Conservation (phyloP, 371 early-diverging fungal species). For the Batrachochytrium dendrobatidis region DNA sequence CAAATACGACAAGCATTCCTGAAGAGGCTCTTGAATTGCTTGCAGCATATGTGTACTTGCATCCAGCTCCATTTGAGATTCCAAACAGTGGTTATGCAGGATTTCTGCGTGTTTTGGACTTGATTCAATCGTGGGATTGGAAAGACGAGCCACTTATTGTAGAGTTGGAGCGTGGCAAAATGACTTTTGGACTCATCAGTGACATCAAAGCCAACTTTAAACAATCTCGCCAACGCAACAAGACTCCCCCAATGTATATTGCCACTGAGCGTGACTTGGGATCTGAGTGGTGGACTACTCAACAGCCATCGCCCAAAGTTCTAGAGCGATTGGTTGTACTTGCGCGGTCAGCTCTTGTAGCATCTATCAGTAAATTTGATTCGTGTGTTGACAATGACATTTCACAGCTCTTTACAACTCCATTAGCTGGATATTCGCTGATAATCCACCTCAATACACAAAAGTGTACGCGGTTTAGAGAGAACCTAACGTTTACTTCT, state of each 20-base stretch:
- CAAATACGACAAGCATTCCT: conserved; percentile 10
- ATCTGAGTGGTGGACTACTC: conserved; percentile 50
- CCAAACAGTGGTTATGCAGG: conserved; percentile 48
- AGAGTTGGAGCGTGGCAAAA: conserved; percentile 61
- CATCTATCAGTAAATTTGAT: conserved; percentile 27
- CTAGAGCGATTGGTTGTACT: conserved; percentile 52
- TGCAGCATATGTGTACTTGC: conserved; percentile 46
- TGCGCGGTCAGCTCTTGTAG: conserved; percentile 55
- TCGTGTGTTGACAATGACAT: not conserved
- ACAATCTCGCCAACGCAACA: conserved; percentile 5
- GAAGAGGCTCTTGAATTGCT: conserved; percentile 34
- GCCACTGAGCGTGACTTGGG: conserved; percentile 56
- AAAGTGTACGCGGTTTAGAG: conserved; percentile 23
- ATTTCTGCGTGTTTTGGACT: conserved; percentile 62
- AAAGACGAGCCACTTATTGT: conserved; percentile 64
- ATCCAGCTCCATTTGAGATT: conserved; percentile 54
- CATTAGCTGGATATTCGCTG: conserved; percentile 59
- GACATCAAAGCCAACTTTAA: conserved; percentile 12
- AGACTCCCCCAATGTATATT: conserved; percentile 48
- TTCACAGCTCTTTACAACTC: conserved; percentile 47
- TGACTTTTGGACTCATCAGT: conserved; percentile 16
- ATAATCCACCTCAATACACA: conserved; percentile 49
- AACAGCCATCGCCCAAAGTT: conserved; percentile 46
- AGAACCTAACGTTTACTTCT: conserved; percentile 24
- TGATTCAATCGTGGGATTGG: conserved; percentile 71